Evolutionary conservation across 2,329 filamentous ascomycete species (phyloP), one percentile per base, ranked within the genome.

Genomic region (Ceratocystiopsis brevicomis): DNA sequence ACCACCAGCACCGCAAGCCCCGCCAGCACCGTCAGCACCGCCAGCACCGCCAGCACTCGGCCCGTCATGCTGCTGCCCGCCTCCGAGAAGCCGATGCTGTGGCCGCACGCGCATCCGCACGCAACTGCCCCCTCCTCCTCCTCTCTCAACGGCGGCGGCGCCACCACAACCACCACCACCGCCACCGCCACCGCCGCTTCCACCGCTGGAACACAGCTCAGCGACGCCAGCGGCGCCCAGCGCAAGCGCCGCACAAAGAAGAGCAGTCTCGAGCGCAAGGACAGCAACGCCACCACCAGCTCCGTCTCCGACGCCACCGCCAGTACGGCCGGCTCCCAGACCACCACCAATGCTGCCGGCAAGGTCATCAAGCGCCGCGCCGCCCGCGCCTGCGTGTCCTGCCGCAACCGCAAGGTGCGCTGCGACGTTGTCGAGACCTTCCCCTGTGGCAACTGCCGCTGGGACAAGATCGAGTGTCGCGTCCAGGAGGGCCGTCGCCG

Each of bases 371-470:
- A 94, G 63, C 73, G 86, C 54, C 74, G 87, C 56, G 86, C 87
- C n/a, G 85, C 86, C 11, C 82, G 88, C 53, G 87, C 87, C 16
- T 95, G 87, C 59, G 83, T 85, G 49, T 85, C 81, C 53, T 94
- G 87, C 61, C 74, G 87, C 53, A 78, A 81, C 45, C 77, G 87
- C 56, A 95, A 95, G 59, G 87, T 95, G 37, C 76, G 87, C 45
- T 95, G 87, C 65, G 87, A 95, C 64, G 86, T 94, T 45, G 85
- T 90, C 46, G 85, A 93, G 59, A 80, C 81, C 40, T 79, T 79
- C 38, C 85, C 85, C 1, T 93, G 85, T 59, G 86, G 82, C 44
- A 93, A 93, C 60, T 92, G 85, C 62, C 70, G 82, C 49, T 73
- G 81, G 64, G 81, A 85, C 59, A 77, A 81, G 56, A 78, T 85